Evolutionary conservation across 305 asterid genomes (phyloP), one percentile per base, ranked within the genome.

Genomic region (Fraxinus xanthoxyloides): DNA sequence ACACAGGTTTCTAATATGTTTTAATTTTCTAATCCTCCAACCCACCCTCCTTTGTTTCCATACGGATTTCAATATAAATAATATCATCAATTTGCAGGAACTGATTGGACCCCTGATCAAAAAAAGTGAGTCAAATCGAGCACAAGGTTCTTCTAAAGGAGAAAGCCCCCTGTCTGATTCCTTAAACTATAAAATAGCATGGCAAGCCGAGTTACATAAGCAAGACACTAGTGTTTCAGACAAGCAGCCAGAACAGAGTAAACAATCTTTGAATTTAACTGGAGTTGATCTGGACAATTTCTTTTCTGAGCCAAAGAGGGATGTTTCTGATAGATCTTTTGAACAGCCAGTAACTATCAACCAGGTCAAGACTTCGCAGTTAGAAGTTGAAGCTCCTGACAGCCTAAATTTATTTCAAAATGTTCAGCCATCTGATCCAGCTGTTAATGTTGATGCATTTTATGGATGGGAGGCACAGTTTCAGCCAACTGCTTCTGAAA

Each of bases 401-500:
- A 40, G 83, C 84, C 93, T 84, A 54, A 83, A 89, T 89, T 85
- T 90, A 67, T 91, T 90, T 87, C 87, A 87, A 87, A 82, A 83
- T 82, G 85, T 73, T 76, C 88, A 85, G 79, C 84, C 89, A 69
- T 82, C 92, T 70, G 89, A 87, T 81, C 80, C 85, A 77, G 86
- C 90, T 82, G 79, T 77, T 69, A 85, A 79, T 72, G 76, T 17
- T 75, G 87, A 82, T 78, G 87, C 80, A 23, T 85, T 86, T 79
- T 85, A 95, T 19, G 93, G 82, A 81, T 93, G 98, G 98, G 88
- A 92, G 81, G 97, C 97, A 63, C 93, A 91, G 84, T 94, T 94
- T 85, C 95, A 90, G 79, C 82, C 83, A 75, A 85, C 95, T 77
- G 90, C 84, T 85, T 51, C 86, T 82, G 92, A 78, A 84, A 82